phyloP scores from a whole-genome alignment of 768 basidiomycete species.

The Collybiopsis luxurians region DNA sequence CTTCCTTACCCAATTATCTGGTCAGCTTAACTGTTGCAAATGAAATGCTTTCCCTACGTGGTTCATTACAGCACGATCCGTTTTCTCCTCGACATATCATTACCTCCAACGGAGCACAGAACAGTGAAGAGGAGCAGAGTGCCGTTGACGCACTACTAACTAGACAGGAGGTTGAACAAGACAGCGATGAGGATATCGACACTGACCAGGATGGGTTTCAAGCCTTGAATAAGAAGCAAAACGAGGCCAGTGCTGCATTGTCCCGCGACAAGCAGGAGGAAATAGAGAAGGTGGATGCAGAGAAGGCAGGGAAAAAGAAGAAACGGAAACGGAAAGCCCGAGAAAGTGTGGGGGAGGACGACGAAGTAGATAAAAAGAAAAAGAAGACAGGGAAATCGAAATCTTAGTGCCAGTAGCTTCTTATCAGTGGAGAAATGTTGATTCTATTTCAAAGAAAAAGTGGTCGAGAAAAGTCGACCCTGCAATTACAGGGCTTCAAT shows the following conservation, averaged over 20 bases:
- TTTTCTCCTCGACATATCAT: conserved; percentile 59
- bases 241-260: not conserved
- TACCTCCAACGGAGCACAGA: conserved; percentile 19
- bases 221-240: conserved; percentile 17
- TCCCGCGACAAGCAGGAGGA: conserved; percentile 11
- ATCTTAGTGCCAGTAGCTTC: too few relatives aligned
- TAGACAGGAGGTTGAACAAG: conserved; percentile 7
- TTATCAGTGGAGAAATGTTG: too few relatives aligned
- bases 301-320: conserved; percentile 20
- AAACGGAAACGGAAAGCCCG: conserved; percentile 25
- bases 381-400: conserved; percentile 13
- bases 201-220: conserved; percentile 8
- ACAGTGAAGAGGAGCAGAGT: conserved; percentile 15
- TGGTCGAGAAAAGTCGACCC: not conserved
- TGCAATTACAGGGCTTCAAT: conserved; percentile 27
- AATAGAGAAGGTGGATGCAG: conserved; percentile 21
- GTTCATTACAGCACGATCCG: conserved; percentile 76
- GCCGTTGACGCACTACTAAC: not conserved
- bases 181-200: conserved; percentile 6
- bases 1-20: not conserved
- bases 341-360: conserved; percentile 8
- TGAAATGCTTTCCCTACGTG: conserved; percentile 88
- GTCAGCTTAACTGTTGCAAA: conserved; percentile 83
- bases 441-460: not conserved
- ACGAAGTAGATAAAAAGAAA: conserved; percentile 9